Conservation (phyloP, 2,329 filamentous ascomycete species). For the Phialophora macrospora region DNA sequence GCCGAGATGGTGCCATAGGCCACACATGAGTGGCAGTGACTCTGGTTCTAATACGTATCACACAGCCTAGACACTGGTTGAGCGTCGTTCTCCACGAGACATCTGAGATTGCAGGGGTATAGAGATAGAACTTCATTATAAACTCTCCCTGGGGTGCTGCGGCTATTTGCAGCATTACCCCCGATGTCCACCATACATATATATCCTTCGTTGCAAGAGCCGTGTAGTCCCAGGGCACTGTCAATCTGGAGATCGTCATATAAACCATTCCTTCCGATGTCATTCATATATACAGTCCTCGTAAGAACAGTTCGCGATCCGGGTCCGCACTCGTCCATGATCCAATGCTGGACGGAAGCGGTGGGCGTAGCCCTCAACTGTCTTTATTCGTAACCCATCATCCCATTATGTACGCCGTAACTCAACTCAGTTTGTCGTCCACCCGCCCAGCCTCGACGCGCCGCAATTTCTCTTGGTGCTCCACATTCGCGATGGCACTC, state of each 20-base stretch:
- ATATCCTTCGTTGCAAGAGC: background rate
- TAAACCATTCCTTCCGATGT: background rate
- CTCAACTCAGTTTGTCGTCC: slow-evolving; percentile 2
- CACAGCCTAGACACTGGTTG: no score
- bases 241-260: background rate
- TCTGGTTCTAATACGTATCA: no score
- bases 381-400: background rate
- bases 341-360: background rate
- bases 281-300: background rate
- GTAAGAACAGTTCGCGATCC: background rate
- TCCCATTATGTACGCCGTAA: background rate
- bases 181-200: no score
- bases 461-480: slow-evolving; percentile 45
- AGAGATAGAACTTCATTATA: no score
- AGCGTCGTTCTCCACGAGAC: no score
- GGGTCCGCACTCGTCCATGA: background rate
- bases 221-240: background rate
- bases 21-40: background rate
- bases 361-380: background rate
- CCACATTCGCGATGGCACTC: slow-evolving; percentile 79
- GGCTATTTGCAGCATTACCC: background rate
- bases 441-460: background rate
- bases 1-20: background rate
- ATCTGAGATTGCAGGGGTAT: no score
- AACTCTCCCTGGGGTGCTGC: background rate